Percentiles rank a stretch among this genome's conserved stretches.
Evolutionary conservation across 1,284 basidiomycete genomes (phyloP).

Genomic region (Irpex sp.): DNA sequence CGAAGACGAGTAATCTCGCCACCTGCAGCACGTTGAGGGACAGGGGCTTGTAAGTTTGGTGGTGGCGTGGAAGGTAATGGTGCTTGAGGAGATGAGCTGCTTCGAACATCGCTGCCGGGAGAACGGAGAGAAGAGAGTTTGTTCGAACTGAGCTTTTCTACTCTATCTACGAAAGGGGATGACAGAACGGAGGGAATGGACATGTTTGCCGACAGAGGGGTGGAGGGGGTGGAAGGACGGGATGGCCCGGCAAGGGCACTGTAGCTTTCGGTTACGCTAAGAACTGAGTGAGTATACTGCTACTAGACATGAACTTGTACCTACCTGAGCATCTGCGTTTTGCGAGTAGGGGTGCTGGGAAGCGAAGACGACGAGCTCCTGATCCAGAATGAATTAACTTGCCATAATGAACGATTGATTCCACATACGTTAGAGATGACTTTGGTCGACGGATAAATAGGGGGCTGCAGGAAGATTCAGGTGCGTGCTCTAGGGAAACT

Average conservation of each 20-base stretch:
- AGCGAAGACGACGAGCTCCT: constrained; percentile 6
- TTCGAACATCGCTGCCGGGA: constrained; percentile 18
- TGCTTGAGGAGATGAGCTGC: constrained; percentile 31
- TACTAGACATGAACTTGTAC: neutral
- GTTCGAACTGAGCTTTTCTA: constrained; percentile 10
- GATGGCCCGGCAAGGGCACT: constrained; percentile 5
- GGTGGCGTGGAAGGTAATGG: constrained; percentile 12
- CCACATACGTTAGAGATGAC: constrained; percentile 16
- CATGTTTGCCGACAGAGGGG: constrained; percentile 16
- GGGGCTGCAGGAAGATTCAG: constrained; percentile 15
- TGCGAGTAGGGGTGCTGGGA: constrained; percentile 8
- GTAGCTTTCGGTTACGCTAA: neutral
- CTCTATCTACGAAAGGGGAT: constrained; percentile 28
- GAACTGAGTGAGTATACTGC: neutral
- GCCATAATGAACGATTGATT: neutral
- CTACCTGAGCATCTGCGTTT: neutral
- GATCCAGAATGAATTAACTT: neutral
- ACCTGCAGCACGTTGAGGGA: constrained; percentile 31
- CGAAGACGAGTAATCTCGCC: constrained; percentile 61
- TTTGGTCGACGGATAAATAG: constrained; percentile 21
- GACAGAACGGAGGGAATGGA: constrained; percentile 27
- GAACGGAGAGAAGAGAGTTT: constrained; percentile 19
- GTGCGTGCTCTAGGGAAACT: neutral
- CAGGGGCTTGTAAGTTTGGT: constrained; percentile 20
- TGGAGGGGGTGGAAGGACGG: constrained; percentile 7